These are phyloP conservation scores for Aspergillus neoniger DNA, from an alignment of 2,329 filamentous ascomycete genomes.

Conservation along the genomic window DNA sequence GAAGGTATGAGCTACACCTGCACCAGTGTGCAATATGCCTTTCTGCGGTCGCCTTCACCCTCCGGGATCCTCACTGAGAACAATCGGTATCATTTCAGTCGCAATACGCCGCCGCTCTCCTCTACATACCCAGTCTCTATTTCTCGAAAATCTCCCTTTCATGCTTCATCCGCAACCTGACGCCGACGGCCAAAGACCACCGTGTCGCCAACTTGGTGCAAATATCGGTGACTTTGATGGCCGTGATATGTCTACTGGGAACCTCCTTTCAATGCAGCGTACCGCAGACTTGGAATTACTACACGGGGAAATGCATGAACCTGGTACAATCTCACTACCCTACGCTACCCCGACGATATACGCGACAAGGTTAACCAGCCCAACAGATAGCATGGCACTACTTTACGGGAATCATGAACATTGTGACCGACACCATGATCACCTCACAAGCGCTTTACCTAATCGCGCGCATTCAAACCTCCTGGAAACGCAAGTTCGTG, in stretches of 20 bases:
- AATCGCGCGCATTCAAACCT: conserved; percentile 24
- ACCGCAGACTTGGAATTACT: conserved; percentile 23
- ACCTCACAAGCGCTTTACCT: conserved; percentile 24
- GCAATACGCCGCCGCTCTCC: conserved; percentile 23
- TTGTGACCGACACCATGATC: conserved; percentile 26
- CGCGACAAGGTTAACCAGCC: neutral
- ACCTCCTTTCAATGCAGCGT: conserved; percentile 23
- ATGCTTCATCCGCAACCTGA: conserved; percentile 24
- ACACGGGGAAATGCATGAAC: conserved; percentile 22
- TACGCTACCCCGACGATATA: too few species aligned
- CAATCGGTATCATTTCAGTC: conserved; percentile 11
- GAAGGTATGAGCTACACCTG: conserved; percentile 21
- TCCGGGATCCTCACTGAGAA: conserved; percentile 7
- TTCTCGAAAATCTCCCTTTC: conserved; percentile 30
- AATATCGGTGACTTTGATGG: conserved; percentile 16
- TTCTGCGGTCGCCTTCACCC: too few species aligned
- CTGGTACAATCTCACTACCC: conserved; percentile 13
- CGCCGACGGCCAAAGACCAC: conserved; percentile 22
- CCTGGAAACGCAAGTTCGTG: conserved; percentile 17
- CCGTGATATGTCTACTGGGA: conserved; percentile 19
- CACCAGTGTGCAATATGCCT: neutral
- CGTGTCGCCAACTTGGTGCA: conserved; percentile 17
- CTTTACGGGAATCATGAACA: conserved; percentile 23
- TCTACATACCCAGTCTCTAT: conserved; percentile 24
- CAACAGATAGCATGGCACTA: conserved; percentile 20